Evolutionary conservation across 495 filamentous ascomycete species (phyloP), one percentile per base, ranked within the genome.

Genomic region (Daldinia grandis): DNA sequence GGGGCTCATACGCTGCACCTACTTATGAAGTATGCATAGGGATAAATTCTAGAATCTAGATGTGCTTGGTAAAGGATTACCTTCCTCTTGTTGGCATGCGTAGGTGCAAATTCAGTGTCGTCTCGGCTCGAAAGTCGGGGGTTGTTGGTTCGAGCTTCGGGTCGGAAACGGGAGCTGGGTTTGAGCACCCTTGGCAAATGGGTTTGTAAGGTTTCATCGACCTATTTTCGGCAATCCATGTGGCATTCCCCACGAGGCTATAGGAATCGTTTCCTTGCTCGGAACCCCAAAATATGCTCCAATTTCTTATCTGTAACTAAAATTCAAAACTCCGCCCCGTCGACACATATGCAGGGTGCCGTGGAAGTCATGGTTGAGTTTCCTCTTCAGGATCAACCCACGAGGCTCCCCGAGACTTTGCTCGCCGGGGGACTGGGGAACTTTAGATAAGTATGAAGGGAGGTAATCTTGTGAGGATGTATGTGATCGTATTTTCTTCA

Each of bases 181-280:
- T 47, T 35, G 27, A 67, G 33, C 1, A 50, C 51, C 70, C 65
- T 50, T 53, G 65, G 12, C 15, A 19, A 38, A 14, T 27, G 31
- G 65, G 68, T 73, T 68, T 56, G 61, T 30, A 53, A 50, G 33
- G 70, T 68, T 65, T 62, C 65, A 68, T 53, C 24, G 3, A 56
- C 12, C 63, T 67, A 67, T 60, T 67, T 72, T 30, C 5, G 58
- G 64, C 4, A 60, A 49, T 12, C 58, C 59, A 72, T 47, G 54
- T 66, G 63, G 53, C 19, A 31, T 50, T 58, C 49, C 44, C 28
- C 63, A 31, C 64, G 44, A 72, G 68, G 64, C 64, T 64, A 53
- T 47, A 28, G 69, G 69, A 72, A 49, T 64, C 35, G 33, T 24
- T 59, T 58, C 70, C 64, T 55, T 68, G 64, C 61, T 57, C 17